These are phyloP conservation scores for Trichoderma endophyticum DNA, from an alignment of 2,329 filamentous ascomycete genomes.

Conservation along the genomic window DNA sequence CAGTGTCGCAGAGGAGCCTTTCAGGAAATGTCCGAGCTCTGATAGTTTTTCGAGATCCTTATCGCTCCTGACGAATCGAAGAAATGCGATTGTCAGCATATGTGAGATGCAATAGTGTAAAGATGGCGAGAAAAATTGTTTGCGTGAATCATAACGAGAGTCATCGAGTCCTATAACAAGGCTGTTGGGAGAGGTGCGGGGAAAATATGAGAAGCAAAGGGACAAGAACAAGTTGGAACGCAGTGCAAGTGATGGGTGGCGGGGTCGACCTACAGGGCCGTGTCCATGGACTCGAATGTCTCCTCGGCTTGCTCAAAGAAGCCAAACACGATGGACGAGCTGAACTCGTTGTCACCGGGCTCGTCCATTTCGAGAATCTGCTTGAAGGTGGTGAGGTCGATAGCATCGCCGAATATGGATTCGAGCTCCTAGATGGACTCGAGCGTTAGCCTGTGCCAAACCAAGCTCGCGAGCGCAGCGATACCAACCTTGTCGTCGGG, in stretches of 20 bases:
- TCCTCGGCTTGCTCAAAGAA: slow-evolving; percentile 89
- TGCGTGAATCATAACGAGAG: neutral
- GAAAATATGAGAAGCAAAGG: neutral
- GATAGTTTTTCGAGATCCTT: slow-evolving; percentile 74
- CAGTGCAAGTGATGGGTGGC: neutral
- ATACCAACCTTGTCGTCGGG: slow-evolving; percentile 34
- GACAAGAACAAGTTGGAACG: neutral
- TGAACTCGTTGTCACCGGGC: slow-evolving; percentile 81
- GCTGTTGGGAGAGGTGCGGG: neutral
- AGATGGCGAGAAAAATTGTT: neutral
- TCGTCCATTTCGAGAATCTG: slow-evolving; percentile 99
- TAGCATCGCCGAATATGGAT: slow-evolving; percentile 64
- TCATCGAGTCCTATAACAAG: neutral
- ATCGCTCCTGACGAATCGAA: slow-evolving; percentile 48
- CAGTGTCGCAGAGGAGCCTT: slow-evolving; percentile 92
- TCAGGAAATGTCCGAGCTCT: slow-evolving; percentile 88
- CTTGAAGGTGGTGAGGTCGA: slow-evolving; percentile 79
- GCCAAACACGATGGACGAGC: slow-evolving; percentile 79
- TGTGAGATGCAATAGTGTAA: neutral
- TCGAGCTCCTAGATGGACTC: slow-evolving; percentile 47
- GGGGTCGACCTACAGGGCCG: slow-evolving; percentile 66
- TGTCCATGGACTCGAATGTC: slow-evolving; percentile 84
- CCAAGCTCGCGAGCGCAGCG: neutral
- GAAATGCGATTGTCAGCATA: slow-evolving; percentile 9
- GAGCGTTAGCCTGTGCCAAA: slow-evolving; percentile 36